Percentiles rank a stretch among this genome's conserved stretches.
Evolutionary conservation across 306 rosid species (phyloP).

Genomic region (Spatholobus suberectus): DNA sequence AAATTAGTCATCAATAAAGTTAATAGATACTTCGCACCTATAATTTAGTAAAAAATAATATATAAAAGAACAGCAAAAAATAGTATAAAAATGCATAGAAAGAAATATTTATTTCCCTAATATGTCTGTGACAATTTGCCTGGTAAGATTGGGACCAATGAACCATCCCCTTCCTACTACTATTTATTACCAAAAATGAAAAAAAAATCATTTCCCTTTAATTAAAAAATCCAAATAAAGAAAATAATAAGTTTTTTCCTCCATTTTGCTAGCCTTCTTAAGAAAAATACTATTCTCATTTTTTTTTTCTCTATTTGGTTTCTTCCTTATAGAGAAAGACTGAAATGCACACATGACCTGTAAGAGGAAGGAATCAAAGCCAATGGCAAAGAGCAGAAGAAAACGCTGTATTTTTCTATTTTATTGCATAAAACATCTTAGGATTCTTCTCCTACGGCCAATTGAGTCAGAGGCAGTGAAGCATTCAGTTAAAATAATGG

Average conservation of each 20-base stretch:
- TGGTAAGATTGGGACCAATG: neutral
- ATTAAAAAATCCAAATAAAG: neutral
- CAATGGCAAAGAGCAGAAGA: conserved; percentile 24
- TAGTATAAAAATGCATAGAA: neutral
- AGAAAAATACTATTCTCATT: neutral
- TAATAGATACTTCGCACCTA: too few relatives aligned
- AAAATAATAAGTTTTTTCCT: neutral
- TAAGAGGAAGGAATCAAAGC: conserved; percentile 16
- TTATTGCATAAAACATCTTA: conserved; percentile 46
- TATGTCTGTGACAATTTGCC: neutral
- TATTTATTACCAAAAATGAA: neutral
- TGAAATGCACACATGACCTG: neutral
- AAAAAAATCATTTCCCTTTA: neutral
- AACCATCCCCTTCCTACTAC: neutral
- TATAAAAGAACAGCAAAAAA: neutral
- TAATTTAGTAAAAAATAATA: too few relatives aligned
- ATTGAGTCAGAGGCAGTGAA: conserved; percentile 37
- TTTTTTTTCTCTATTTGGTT: neutral
- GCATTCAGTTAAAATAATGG: conserved; percentile 42
- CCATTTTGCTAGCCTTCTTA: neutral
- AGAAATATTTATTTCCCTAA: neutral
- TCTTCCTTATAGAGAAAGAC: neutral
- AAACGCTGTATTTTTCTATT: conserved; percentile 35
- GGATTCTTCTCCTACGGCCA: conserved; percentile 52
- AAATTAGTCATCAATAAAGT: too few relatives aligned